These are phyloP conservation scores for Deinandra increscens DNA, from an alignment of 129 eudicot genomes.

Conservation along the genomic window DNA sequence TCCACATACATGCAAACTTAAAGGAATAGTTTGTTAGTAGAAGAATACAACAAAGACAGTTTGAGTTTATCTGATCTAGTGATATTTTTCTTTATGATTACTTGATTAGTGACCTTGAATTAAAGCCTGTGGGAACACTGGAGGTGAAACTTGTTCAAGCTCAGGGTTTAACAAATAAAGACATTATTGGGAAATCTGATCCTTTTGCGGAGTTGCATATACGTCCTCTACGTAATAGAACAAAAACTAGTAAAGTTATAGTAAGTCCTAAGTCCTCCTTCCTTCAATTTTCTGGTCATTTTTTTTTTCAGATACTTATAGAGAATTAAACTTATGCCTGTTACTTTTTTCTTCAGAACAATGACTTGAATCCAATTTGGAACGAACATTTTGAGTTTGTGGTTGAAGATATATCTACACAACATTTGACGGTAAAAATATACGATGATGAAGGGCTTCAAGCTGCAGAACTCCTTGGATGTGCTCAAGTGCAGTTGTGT, in stretches of 20 bases:
- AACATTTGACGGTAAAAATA: conserved; percentile 77
- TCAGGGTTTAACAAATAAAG: conserved; percentile 85
- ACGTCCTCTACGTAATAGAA: conserved; percentile 76
- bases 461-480: conserved; percentile 85
- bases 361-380: conserved; percentile 93
- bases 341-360: conserved; percentile 54
- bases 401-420: conserved; percentile 84
- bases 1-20: neutral
- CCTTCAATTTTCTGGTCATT: neutral
- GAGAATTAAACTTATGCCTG: neutral
- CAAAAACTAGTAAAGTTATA: conserved; percentile 74
- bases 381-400: conserved; percentile 94
- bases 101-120: conserved; percentile 88
- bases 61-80: neutral
- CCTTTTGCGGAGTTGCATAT: conserved; percentile 77
- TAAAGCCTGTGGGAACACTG: conserved; percentile 85
- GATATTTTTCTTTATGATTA: neutral
- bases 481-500: conserved; percentile 69
- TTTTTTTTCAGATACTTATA: neutral
- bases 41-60: conserved; percentile 4
- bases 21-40: neutral
- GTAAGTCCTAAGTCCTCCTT: conserved; percentile 58
- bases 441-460: conserved; percentile 94
- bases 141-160: conserved; percentile 99
- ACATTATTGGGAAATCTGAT: conserved; percentile 94